phyloP scores from a whole-genome alignment of 1,284 basidiomycete species.

The Moniliophthora roreri region DNA sequence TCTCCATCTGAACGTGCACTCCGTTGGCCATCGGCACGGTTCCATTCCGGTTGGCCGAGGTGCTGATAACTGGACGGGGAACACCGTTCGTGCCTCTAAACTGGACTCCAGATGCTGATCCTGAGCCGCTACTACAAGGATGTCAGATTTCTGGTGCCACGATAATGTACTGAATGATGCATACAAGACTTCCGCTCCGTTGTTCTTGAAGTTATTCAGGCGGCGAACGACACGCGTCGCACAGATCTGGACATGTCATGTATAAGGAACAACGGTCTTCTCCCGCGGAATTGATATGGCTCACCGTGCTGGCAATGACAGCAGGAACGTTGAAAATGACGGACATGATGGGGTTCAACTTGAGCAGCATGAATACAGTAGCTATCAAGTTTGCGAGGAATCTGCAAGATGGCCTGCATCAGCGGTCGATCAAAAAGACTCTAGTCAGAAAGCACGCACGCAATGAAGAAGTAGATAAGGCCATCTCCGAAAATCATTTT shows the following conservation, averaged over 20 bases:
- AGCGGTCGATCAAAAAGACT: not conserved
- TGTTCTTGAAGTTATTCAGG: conserved; percentile 16
- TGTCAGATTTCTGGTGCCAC: not conserved
- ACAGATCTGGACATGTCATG: conserved; percentile 10
- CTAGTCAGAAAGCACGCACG: conserved; percentile 43
- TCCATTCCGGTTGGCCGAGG: not conserved
- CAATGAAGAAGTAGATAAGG: conserved; percentile 71
- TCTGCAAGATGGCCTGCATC: conserved; percentile 29
- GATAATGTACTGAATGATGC: not conserved
- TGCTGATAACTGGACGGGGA: not conserved
- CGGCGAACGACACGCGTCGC: conserved; percentile 14
- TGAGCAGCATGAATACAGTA: conserved; percentile 32
- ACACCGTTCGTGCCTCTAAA: not conserved
- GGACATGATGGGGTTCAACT: conserved; percentile 20
- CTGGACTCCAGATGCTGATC: conserved; percentile 1
- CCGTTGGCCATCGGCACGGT: conserved; percentile 3
- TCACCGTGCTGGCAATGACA: conserved; percentile 40
- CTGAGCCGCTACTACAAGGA: conserved; percentile 7
- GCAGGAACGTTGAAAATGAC: conserved; percentile 37
- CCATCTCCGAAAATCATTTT: conserved; percentile 71
- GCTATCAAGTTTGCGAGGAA: conserved; percentile 67
- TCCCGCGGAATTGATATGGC: conserved; percentile 15
- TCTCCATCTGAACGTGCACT: conserved; percentile 38
- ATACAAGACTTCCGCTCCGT: conserved; percentile 21
- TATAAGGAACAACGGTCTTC: not conserved